Evolutionary conservation across 441 rosid genomes (phyloP).

Genomic region (Aquilaria agallochum): DNA sequence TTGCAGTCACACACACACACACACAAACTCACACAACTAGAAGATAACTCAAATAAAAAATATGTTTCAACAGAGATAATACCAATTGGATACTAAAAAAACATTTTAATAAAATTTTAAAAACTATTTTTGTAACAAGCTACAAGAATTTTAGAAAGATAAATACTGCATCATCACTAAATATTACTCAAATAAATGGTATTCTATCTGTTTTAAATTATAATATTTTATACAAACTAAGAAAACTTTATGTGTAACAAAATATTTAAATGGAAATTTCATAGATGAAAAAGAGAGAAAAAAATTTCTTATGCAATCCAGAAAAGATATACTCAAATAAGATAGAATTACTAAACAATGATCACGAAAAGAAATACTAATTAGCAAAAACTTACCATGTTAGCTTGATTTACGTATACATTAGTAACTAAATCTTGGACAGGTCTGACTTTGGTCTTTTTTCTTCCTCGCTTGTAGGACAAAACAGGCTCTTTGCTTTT

Average conservation of each 20-base stretch:
- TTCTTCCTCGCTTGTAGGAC: constrained; percentile 16
- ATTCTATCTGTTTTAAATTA: too few species aligned
- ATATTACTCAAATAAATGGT: too few species aligned
- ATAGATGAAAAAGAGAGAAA: constrained; percentile 1
- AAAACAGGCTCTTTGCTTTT: not conserved
- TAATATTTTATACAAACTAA: too few species aligned
- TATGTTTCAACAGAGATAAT: too few species aligned
- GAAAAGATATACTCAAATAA: constrained; percentile 3
- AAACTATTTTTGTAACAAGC: too few species aligned
- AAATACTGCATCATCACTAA: too few species aligned
- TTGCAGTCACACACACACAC: too few species aligned
- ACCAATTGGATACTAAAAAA: too few species aligned
- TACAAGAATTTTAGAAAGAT: too few species aligned
- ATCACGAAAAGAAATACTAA: not conserved
- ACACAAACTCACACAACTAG: too few species aligned
- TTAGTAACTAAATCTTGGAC: constrained; percentile 23
- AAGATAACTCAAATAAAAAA: too few species aligned
- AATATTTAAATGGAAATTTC: not conserved
- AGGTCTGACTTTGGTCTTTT: constrained; percentile 22
- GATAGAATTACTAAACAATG: constrained; percentile 11
- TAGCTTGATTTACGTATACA: constrained; percentile 10
- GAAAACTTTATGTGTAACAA: not conserved
- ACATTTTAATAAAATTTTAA: too few species aligned
- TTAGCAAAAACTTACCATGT: constrained; percentile 11
- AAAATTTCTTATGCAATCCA: not conserved